Base-by-base conservation (phyloP, 805 yeast species). In the Kurtzmaniella fragi region DNA sequence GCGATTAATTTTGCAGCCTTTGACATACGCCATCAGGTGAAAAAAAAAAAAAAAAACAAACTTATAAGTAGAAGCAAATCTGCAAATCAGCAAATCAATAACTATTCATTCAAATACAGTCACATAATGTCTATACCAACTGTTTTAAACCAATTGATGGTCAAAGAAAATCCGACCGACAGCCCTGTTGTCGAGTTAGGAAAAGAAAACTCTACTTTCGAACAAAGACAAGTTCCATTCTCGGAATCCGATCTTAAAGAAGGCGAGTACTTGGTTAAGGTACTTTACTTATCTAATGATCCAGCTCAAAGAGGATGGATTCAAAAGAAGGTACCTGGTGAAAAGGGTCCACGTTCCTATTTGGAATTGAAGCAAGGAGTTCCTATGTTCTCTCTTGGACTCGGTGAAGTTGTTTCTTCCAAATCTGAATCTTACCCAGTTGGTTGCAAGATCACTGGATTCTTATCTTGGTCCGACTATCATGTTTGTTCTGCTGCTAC, bases 261-360 rank as follows among this genome's bases (percentile, higher is more conserved):
- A 7, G 61, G 56, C 17, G 54, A 61, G 41, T 41, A 61, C 17
- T 49, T 53, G 30, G 53, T 61, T 37, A 60, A 59, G 46, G 39
- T 43, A 32, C 35, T 61, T 41, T 51, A 50, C 39, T 46, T 62
- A 32, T 62, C 67, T 38, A 62, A 64, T 46, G 70, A 64, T 44
- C 66, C 69, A 15, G 47, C 59, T 12, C 67, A 61, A 45, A 54
- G 68, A 50, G 49, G 48, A n/a, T 61, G 65, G 66, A 63, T 64
- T 34, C 56, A 57, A 33, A 60, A 60, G 36, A 56, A 54, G 26
- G 47, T 52, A 25, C 43, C 46, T 31, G 16, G n/a, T 7, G 8
- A n/a, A 4, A 15, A 12, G 7, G 42, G 52, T 6, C 49, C 42
- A 17, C 48, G 57, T 39, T 44, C 50, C 37, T 57, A 58, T 43